These are phyloP conservation scores for Hygrophorus pudorinus DNA, from an alignment of 768 basidiomycete genomes.

Conservation along the genomic window DNA sequence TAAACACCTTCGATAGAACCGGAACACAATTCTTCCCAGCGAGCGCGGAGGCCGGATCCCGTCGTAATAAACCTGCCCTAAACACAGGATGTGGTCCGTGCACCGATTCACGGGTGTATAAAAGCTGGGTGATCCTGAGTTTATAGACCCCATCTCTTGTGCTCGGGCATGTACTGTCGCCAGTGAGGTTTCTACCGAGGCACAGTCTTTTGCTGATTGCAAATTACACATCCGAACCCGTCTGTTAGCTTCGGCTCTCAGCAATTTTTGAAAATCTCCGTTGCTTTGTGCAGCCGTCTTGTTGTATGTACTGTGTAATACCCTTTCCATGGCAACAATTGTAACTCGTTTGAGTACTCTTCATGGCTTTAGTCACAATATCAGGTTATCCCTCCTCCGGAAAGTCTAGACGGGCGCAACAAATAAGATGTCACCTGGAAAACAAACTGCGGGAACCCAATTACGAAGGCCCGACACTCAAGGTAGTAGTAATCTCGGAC, in stretches of 20 bases:
- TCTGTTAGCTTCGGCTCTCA: constrained; percentile 81
- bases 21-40: background rate
- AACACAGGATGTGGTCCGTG: constrained; percentile 40
- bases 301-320: no score
- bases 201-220: constrained; percentile 94
- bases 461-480: constrained; percentile 43
- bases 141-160: constrained; percentile 61
- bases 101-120: constrained; percentile 35
- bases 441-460: constrained; percentile 33
- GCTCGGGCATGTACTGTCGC: constrained; percentile 93
- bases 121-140: constrained; percentile 1
- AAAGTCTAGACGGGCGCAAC: constrained; percentile 63
- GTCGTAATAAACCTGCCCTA: constrained; percentile 1
- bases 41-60: background rate
- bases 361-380: constrained; percentile 92
- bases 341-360: no score
- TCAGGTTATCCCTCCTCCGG: constrained; percentile 84
- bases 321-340: no score
- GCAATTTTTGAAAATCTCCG: constrained; percentile 78
- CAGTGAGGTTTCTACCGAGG: constrained; percentile 95
- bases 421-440: constrained; percentile 54
- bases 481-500: constrained; percentile 58
- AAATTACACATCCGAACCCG: constrained; percentile 96
- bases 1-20: background rate
- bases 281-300: constrained; percentile 9